Evolutionary conservation across 805 yeast species (phyloP), one percentile per base, ranked within the genome.

Genomic region (Hanseniaspora clermontiae): DNA sequence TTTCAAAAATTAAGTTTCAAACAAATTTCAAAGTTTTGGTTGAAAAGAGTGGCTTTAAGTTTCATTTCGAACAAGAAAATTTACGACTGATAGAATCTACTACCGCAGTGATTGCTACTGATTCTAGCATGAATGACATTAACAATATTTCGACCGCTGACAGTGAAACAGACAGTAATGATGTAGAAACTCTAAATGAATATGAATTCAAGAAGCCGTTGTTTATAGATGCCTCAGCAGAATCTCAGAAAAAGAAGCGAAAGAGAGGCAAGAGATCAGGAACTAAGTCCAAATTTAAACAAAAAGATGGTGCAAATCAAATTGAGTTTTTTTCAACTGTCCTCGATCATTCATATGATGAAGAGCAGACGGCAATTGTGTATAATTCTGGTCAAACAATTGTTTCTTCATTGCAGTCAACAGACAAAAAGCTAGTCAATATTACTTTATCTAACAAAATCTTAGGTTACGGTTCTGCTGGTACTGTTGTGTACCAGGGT

Each of bases 391-490:
- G 51, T n/a, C 57, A 40, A 51, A 17, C 29, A 36, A 37, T 51
- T 7, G 61, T 57, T 24, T 52, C 53, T 9, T 14, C 49, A 9
- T 58, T 59, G 39, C 57, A 59, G 11, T 50, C 61, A 12, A 63
- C 63, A 47, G 69, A 66, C 42, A 58, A 61, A 20, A 61, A 71
- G 40, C 72, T 77, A 52, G 79, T 75, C 53, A 81, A 77, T 57
- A 68, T 87, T 60, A 72, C 75, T 0, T 78, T 91, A 3, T 79
- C 95, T 0, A 84, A 84, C 60, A 79, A 77, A 32, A 77, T 89
- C n/a, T 70, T 93, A 51, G 98, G 98, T 0, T 88, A 87, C 66
- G 98, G 98, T 1, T 87, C 96, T 0, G 96, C 90, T 62, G 98
- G 98, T 31, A 93, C 98, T 0, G 88, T 91, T 32, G 98, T 93